Evolutionary conservation across 75 land plant species (phyloP), one percentile per base, ranked within the genome.

Genomic region (Pinus albicaulis): DNA sequence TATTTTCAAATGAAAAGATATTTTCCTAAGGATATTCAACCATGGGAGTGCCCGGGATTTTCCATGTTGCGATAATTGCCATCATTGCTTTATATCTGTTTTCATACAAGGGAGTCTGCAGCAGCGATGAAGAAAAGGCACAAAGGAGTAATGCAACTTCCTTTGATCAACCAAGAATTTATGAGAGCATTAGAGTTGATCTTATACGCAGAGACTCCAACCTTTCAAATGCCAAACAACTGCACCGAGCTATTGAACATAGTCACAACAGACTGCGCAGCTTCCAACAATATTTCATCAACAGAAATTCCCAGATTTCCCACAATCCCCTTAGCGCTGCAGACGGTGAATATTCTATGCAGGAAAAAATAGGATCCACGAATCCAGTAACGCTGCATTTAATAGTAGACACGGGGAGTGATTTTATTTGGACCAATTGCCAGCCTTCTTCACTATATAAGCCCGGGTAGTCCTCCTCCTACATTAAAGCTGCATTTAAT

Each of bases 351-450:
- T 82, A 74, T n/a, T 28, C 80, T 60, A 82, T 82, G 82, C 34
- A 66, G 13, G 34, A 79, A 53, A 38, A 44, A 16, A 55, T 82
- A 3, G 84, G 84, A 25, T 55, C 83, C 13, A 74, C 82, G 10
- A 56, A n/a, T 24, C 82, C 69, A 38, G 20, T 36, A 6, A 57
- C 22, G 25, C 75, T 80, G 55, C 20, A 52, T 17, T 74, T 72
- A 8, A 80, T 74, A 13, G 60, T 72, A 16, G 76, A 80, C 76
- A 82, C 77, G 0, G 76, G 83, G 13, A 82, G 76, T 5, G 77
- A 80, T 57, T 77, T 79, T 17, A 65, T 75, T n/a, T 79, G 82
- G 84, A 76, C 59, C 2, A 83, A 82, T 28, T 79, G 82, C 73
- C 2, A 15, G 7, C 77, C 84, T 15, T 82, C 77, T 16, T 55